Conservation (phyloP, 345 rosid genomes). For the Corymbia maculata region DNA sequence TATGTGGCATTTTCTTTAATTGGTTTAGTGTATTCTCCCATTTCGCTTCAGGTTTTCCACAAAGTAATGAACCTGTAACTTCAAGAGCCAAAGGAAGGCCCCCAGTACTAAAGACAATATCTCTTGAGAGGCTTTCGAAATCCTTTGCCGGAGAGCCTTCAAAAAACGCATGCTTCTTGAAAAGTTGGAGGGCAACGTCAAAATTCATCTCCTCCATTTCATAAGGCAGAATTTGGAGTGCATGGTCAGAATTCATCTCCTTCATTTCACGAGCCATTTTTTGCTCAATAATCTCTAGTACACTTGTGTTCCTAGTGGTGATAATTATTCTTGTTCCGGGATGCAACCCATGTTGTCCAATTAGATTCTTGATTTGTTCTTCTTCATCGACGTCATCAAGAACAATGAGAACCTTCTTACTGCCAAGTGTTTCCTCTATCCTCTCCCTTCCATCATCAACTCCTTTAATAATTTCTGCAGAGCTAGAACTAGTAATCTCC, state of each 20-base stretch:
- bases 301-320: neutral
- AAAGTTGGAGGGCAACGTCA: neutral
- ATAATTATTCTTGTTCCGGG: too few relatives aligned
- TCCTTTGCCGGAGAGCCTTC: rapidly evolving
- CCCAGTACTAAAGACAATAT: neutral
- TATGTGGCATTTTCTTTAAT: rapidly evolving
- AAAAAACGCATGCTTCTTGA: neutral
- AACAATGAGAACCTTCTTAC: too few relatives aligned
- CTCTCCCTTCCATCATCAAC: neutral
- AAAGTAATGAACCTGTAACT: neutral
- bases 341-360: too few relatives aligned
- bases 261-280: too few relatives aligned
- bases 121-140: rapidly evolving
- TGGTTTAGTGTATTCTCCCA: neutral
- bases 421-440: neutral
- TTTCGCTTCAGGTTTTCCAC: rapidly evolving
- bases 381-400: too few relatives aligned
- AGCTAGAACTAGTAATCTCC: neutral
- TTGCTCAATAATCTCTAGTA: too few relatives aligned
- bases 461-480: neutral
- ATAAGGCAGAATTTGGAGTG: neutral
- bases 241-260: too few relatives aligned
- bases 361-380: too few relatives aligned
- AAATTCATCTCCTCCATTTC: neutral
- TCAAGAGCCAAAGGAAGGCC: neutral